These are phyloP conservation scores for Exophiala sp. DNA, from an alignment of 2,329 filamentous ascomycete genomes.

Conservation along the genomic window DNA sequence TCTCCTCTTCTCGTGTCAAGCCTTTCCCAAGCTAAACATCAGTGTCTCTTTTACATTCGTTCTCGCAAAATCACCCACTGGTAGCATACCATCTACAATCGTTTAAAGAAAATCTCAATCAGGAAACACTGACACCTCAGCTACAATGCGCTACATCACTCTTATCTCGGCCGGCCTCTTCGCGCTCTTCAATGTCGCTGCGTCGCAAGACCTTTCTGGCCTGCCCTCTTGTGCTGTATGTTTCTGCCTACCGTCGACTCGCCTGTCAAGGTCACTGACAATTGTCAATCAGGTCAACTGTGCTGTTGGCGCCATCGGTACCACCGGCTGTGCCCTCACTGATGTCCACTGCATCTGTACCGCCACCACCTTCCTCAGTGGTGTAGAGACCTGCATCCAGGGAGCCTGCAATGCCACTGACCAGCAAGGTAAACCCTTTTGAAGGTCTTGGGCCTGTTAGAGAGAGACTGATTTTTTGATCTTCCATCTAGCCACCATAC, in stretches of 20 bases:
- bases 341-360: constrained; percentile 18
- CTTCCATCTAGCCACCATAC: constrained; percentile 13
- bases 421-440: constrained; percentile 12
- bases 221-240: constrained; percentile 19
- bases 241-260: not conserved
- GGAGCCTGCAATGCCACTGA: constrained; percentile 17
- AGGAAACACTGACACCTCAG: too few relatives aligned
- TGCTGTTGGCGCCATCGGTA: constrained; percentile 13
- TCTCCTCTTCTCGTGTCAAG: too few relatives aligned
- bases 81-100: too few relatives aligned
- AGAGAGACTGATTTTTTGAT: too few relatives aligned
- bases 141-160: constrained; percentile 15
- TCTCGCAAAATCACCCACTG: too few relatives aligned
- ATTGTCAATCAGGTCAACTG: constrained; percentile 7
- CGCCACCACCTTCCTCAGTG: constrained; percentile 11
- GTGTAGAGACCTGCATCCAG: constrained; percentile 18
- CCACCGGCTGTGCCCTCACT: constrained; percentile 19
- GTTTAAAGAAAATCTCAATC: too few relatives aligned
- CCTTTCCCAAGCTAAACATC: too few relatives aligned
- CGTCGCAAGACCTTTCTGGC: constrained; percentile 13
- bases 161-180: constrained; percentile 10
- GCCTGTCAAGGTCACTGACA: not conserved
- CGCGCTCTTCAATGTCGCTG: constrained; percentile 13
- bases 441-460: too few relatives aligned
- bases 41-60: too few relatives aligned